phyloP scores from a whole-genome alignment of 306 rosid genomes.

The Trichosanthes truncata region DNA sequence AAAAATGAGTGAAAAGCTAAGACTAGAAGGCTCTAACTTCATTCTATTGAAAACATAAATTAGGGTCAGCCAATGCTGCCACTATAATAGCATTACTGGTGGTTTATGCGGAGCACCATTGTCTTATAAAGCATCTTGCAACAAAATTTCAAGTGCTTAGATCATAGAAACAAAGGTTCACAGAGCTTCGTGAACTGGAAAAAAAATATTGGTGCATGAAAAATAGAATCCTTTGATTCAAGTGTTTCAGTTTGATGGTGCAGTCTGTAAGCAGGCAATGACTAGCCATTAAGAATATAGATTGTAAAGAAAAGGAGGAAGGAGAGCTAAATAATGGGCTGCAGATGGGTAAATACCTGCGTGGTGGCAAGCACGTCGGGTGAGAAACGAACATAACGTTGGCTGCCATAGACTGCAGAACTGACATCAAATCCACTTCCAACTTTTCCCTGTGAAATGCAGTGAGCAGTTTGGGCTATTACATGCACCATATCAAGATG shows the following conservation, averaged over 20 bases:
- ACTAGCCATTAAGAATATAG: background rate
- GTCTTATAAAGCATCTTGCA: background rate
- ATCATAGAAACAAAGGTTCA: background rate
- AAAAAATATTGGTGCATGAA: background rate
- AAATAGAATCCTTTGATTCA: background rate
- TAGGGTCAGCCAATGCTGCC: too few species aligned
- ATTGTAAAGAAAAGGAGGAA: background rate
- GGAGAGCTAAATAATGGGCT: background rate
- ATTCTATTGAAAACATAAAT: background rate
- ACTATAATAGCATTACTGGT: background rate
- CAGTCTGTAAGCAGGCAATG: background rate
- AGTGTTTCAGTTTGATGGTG: background rate
- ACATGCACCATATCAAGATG: slow-evolving; percentile 74
- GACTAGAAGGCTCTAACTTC: background rate
- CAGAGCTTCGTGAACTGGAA: background rate
- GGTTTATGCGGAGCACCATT: background rate
- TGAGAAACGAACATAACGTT: slow-evolving; percentile 90
- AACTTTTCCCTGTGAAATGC: slow-evolving; percentile 93
- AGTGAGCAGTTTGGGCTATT: slow-evolving; percentile 91
- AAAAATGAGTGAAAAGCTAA: background rate
- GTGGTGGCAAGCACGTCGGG: slow-evolving; percentile 74
- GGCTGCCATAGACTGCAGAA: slow-evolving; percentile 96
- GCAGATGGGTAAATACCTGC: slow-evolving; percentile 40
- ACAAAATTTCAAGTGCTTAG: background rate
- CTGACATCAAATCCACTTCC: slow-evolving; percentile 98